phyloP scores from a whole-genome alignment of 768 basidiomycete genomes.

The Ramaria rubella region DNA sequence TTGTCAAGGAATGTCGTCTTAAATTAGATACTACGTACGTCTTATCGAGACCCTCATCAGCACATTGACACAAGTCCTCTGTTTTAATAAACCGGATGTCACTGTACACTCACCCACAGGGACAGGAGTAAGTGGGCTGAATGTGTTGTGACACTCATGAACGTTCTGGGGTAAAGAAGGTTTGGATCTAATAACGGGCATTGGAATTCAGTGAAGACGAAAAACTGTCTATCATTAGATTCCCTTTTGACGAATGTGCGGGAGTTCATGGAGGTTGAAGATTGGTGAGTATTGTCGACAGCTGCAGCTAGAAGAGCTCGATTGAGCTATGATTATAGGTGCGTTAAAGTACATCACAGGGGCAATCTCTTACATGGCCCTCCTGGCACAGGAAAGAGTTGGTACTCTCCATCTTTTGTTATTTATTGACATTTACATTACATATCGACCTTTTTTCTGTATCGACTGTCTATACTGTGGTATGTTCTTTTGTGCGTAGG shows the following conservation, averaged over 20 bases:
- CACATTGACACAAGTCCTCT: slow-evolving; percentile 34
- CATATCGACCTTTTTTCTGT: neutral
- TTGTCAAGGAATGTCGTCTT: slow-evolving; percentile 37
- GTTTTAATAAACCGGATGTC: slow-evolving; percentile 33
- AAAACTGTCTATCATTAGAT: slow-evolving; percentile 42
- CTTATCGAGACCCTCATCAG: neutral
- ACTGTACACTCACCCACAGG: slow-evolving; percentile 38
- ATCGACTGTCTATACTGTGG: slow-evolving; percentile 46
- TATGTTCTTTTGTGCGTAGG: slow-evolving; percentile 28
- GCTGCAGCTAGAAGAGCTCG: slow-evolving; percentile 50
- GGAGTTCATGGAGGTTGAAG: slow-evolving; percentile 46
- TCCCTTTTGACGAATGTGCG: slow-evolving; percentile 44
- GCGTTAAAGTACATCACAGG: slow-evolving; percentile 39
- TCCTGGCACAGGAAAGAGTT: slow-evolving; percentile 57
- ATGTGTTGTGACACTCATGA: slow-evolving; percentile 22
- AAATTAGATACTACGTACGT: slow-evolving; percentile 32
- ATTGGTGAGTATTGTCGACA: slow-evolving; percentile 39
- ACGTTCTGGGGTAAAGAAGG: neutral
- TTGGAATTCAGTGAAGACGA: slow-evolving; percentile 39
- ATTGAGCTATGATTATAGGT: slow-evolving; percentile 30
- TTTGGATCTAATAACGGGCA: slow-evolving; percentile 25
- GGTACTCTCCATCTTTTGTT: neutral
- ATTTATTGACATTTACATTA: slow-evolving; percentile 43
- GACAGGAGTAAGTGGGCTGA: slow-evolving; percentile 18
- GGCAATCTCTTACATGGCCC: slow-evolving; percentile 54